Conservation (phyloP, 352 stramenopile genomes). For the Phytopythium litorale region DNA sequence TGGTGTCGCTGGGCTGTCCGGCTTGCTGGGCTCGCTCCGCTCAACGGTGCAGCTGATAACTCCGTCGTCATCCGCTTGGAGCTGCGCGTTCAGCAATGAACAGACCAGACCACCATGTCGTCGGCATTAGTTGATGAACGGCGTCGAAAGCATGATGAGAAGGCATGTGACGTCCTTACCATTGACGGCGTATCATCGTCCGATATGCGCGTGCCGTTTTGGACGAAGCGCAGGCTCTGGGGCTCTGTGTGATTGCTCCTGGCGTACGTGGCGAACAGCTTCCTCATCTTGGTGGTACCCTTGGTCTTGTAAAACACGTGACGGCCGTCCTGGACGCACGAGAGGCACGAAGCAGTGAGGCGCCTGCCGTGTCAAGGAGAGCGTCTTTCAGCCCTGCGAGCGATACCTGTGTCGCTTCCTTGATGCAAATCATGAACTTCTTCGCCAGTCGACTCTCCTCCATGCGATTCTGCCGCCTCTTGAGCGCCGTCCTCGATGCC, state of each 20-base stretch:
- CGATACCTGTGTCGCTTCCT: neutral
- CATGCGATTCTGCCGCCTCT: neutral
- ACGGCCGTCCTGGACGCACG: neutral
- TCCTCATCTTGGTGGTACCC: neutral
- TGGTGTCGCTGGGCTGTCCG: neutral
- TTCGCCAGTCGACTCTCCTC: too few species aligned
- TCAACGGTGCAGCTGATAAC: neutral
- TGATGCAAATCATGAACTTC: conserved; percentile 3
- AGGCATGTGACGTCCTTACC: neutral
- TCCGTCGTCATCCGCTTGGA: neutral
- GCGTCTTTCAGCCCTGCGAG: neutral
- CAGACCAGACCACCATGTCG: neutral
- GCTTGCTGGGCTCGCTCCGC: neutral
- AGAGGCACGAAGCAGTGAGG: neutral
- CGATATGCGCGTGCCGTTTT: neutral
- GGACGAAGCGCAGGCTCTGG: neutral
- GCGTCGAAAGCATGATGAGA: neutral
- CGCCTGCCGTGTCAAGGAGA: neutral
- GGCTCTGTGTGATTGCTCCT: neutral
- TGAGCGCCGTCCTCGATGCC: neutral
- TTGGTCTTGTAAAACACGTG: neutral
- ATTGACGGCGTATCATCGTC: neutral
- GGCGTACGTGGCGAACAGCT: neutral
- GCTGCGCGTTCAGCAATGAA: neutral
- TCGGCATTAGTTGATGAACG: neutral